Conservation (phyloP, 441 rosid genomes). For the Erodium trifolium region DNA sequence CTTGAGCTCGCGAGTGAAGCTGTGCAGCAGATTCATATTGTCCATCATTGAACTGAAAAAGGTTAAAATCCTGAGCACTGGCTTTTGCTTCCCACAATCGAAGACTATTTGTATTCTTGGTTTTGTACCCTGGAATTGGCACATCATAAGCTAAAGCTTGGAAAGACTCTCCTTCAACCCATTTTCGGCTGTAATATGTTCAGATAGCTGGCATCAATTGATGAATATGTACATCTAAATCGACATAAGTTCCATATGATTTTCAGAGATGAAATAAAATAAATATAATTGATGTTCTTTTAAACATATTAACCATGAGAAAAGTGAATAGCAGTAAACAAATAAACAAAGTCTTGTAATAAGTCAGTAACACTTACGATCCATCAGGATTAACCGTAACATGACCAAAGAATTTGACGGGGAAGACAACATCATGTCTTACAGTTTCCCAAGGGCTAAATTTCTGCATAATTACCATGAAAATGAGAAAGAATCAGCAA, state of each 20-base stretch:
- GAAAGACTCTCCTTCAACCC: slow-evolving; percentile 84
- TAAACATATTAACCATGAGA: slow-evolving; percentile 4
- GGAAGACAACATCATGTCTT: slow-evolving; percentile 81
- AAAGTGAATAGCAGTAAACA: slow-evolving; percentile 3
- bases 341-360: background rate
- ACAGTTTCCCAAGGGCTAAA: slow-evolving; percentile 99
- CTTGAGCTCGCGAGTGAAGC: slow-evolving; percentile 80
- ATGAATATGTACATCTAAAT: slow-evolving; percentile 5
- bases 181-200: slow-evolving; percentile 58
- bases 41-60: slow-evolving; percentile 91
- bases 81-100: slow-evolving; percentile 99
- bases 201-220: slow-evolving; percentile 22
- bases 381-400: slow-evolving; percentile 75
- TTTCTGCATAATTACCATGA: slow-evolving; percentile 54
- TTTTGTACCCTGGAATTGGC: slow-evolving; percentile 94
- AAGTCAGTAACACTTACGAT: slow-evolving; percentile 49
- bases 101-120: slow-evolving; percentile 93
- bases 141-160: slow-evolving; percentile 98
- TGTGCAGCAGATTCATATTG: slow-evolving; percentile 88
- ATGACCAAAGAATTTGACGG: slow-evolving; percentile 79
- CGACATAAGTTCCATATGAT: slow-evolving; percentile 4
- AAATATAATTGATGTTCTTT: background rate
- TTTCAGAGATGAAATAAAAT: slow-evolving; percentile 1
- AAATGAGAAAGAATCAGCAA: slow-evolving; percentile 21
- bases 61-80: slow-evolving; percentile 61